Percentiles rank a stretch among this genome's conserved stretches.
Evolutionary conservation across 305 asterid species (phyloP).

Genomic region (Fraxinus nigra): DNA sequence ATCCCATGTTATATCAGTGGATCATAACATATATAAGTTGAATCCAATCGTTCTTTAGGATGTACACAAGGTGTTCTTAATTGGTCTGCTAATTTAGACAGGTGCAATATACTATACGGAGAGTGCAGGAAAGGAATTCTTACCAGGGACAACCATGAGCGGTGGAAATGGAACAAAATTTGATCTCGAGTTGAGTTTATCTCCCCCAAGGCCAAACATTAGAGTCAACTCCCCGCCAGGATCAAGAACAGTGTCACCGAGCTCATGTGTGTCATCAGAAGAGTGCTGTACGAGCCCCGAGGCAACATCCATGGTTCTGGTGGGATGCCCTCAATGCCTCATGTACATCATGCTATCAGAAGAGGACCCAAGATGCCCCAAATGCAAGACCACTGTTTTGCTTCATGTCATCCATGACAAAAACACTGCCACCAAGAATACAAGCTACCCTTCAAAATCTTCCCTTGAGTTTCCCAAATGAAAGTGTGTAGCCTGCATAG

Average conservation of each 20-base stretch:
- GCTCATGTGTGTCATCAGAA: conserved; percentile 52
- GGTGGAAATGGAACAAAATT: conserved; percentile 28
- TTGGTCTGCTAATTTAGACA: not conserved
- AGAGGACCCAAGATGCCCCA: conserved; percentile 48
- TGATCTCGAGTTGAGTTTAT: conserved; percentile 37
- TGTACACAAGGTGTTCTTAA: not conserved
- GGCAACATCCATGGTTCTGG: conserved; percentile 42
- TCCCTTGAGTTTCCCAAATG: not conserved
- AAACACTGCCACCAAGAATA: conserved; percentile 10
- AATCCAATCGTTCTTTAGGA: not conserved
- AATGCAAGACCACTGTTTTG: conserved; percentile 48
- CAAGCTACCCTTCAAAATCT: conserved; percentile 1
- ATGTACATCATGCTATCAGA: conserved; percentile 49
- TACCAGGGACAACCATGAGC: conserved; percentile 21
- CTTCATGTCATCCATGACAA: conserved; percentile 32
- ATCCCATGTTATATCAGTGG: not conserved
- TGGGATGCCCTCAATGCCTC: conserved; percentile 45
- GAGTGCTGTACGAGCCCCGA: conserved; percentile 40
- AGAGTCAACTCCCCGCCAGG: conserved; percentile 32
- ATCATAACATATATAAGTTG: not conserved
- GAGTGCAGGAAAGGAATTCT: not conserved
- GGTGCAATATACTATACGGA: not conserved
- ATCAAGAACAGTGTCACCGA: conserved; percentile 33
- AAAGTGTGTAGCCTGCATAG: not conserved
- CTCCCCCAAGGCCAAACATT: conserved; percentile 33